Evolutionary conservation across 805 yeast species (phyloP).

Genomic region (Starmerella vitae): DNA sequence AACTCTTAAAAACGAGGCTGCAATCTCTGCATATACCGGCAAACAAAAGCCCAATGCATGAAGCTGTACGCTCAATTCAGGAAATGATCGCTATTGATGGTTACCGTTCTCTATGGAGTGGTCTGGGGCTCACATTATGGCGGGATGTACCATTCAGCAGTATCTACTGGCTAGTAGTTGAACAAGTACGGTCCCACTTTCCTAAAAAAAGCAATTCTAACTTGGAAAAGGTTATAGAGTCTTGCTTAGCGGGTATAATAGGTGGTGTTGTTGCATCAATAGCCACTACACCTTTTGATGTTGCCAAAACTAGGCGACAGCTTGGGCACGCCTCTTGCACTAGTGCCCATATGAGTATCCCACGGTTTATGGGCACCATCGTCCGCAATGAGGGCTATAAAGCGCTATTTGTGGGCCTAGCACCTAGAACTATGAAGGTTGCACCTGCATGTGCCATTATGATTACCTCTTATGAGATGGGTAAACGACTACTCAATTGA

Average conservation of each 20-base stretch:
- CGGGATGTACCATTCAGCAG: conserved; percentile 96
- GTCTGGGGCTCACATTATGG: conserved; percentile 80
- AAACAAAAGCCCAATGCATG: conserved; percentile 23
- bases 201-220: conserved; percentile 6
- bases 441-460: conserved; percentile 98
- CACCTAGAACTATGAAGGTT: conserved; percentile 76
- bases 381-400: conserved; percentile 58
- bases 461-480: conserved; percentile 89
- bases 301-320: conserved; percentile 88
- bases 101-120: conserved; percentile 55
- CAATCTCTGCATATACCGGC: conserved; percentile 58
- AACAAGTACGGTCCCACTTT: conserved; percentile 25
- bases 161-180: conserved; percentile 85
- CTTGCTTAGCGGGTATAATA: conserved; percentile 65
- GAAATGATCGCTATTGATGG: conserved; percentile 46
- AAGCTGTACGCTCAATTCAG: conserved; percentile 37
- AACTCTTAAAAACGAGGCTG: conserved; percentile 70
- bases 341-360: conserved; percentile 37
- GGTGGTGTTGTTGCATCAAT: conserved; percentile 81
- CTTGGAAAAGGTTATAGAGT: conserved; percentile 24
- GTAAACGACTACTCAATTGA: conserved; percentile 44
- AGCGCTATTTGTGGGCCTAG: conserved; percentile 76
- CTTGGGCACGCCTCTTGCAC: conserved; percentile 33
- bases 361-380: conserved; percentile 49
- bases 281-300: conserved; percentile 89